phyloP scores from a whole-genome alignment of 345 rosid species.

The Arabis hirsuta region DNA sequence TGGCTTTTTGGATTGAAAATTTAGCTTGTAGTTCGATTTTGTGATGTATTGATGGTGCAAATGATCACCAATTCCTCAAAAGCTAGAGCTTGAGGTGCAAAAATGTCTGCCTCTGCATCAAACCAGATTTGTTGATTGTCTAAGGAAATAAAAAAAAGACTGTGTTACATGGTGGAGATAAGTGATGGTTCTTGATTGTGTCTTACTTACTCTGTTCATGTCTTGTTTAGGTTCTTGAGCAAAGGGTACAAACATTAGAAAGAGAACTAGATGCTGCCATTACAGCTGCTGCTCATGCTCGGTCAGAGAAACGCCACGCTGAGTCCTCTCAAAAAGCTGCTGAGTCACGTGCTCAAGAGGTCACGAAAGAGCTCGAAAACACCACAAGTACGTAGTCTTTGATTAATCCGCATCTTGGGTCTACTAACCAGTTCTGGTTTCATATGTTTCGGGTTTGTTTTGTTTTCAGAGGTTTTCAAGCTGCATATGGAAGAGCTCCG shows the following conservation, averaged over 20 bases:
- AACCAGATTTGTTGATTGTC: not conserved
- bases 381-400: slow-evolving; percentile 67
- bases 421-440: not conserved
- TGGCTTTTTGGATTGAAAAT: not conserved
- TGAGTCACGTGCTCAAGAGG: slow-evolving; percentile 74
- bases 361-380: slow-evolving; percentile 91
- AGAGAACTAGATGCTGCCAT: slow-evolving; percentile 97
- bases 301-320: slow-evolving; percentile 90
- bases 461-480: slow-evolving; percentile 79
- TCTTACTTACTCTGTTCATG: not conserved
- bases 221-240: slow-evolving; percentile 77
- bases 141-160: not conserved
- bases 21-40: slow-evolving; percentile 24
- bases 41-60: not conserved
- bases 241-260: slow-evolving; percentile 93
- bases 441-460: not conserved
- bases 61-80: slow-evolving; percentile 29
- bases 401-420: not conserved
- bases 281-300: slow-evolving; percentile 92
- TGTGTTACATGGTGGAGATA: slow-evolving; percentile 13
- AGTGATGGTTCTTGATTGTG: slow-evolving; percentile 7
- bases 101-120: not conserved
- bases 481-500: slow-evolving; percentile 92
- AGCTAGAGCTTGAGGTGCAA: slow-evolving; percentile 4
- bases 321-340: slow-evolving; percentile 91